Evolutionary conservation across 768 basidiomycete genomes (phyloP), one percentile per base, ranked within the genome.

Genomic region (Tulasnella sp.): DNA sequence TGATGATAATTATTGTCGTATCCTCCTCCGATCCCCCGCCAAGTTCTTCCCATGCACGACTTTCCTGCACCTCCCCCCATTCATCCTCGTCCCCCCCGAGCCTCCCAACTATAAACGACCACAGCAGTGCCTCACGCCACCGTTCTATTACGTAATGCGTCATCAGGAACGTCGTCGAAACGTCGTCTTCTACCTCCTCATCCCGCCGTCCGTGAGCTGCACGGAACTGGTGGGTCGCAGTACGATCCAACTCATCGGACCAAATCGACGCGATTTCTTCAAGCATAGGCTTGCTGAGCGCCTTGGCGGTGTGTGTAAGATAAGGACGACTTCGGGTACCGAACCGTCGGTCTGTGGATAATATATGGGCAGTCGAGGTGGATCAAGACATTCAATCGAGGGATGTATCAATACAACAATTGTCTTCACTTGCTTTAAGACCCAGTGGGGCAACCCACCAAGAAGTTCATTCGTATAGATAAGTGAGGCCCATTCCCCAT

Each of bases 311-410:
- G 53, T 70, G 69, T 2, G 60, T 51, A 23, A 65, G 54, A 58
- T 70, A 70, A 1, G 68, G 68, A 11, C 69, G 52, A 9, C 19
- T 24, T 0, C 69, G 58, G n/a, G 26, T 32, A 3, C 69, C 69
- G 43, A 70, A 70, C 3, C 68, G 65, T 1, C 51, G 29, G 52
- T 67, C 68, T 65, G 54, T 1, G 3, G 17, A 3, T 3, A 34
- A 44, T 42, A 5, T 2, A 7, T 17, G 48, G 10, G 1, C 10
- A 17, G 7, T 13, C 11, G 17, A 54, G 19, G 29, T 1, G 52
- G 13, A 34, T 9, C 13, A 29, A 11, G 11, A 11, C 41, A 43
- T n/a, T n/a, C 13, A 2, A 5, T 17, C n/a, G 17, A n/a, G n/a
- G n/a, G n/a, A n/a, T n/a, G 29, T 27, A 54, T 1, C 49, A 13